Evolutionary conservation across 23 red algal species (phyloP), one percentile per base, ranked within the genome.

Genomic region (Gracilariopsis chorda): DNA sequence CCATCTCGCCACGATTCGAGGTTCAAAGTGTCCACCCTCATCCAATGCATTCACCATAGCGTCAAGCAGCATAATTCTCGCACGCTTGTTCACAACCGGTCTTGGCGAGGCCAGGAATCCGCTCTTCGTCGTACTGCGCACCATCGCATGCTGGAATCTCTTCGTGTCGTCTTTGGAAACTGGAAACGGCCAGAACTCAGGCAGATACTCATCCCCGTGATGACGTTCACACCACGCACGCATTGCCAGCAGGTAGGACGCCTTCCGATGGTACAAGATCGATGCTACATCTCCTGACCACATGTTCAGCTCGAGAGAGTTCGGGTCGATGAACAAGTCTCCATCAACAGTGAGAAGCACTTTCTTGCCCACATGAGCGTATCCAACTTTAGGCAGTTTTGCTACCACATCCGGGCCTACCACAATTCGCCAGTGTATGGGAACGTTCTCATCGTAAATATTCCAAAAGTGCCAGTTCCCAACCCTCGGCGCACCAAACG

Each of bases 261-360:
- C 93, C 63, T 95, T 95, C 21, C 93, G 79, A 47, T 95, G 93
- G 67, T 92, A 95, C 5, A 95, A 70, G 55, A 95, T 61, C 13
- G 82, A 87, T 33, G 93, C 87, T 25, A 85, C 77, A 51, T 95
- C 93, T 24, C 93, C 93, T 3, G 80, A 87, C 93, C 93, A 95
- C 73, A 95, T 77, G 80, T 95, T 95, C 16, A 95, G 67, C 67
- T 95, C 93, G 43, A 95, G 81, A 14, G 93, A 87, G 74, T 84
- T 95, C 19, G 93, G 93, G 59, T 95, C 93, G n/a, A 95, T 88
- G 63, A 95, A 95, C 41, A 95, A 82, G 33, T 95, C 93, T 12
- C 93, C 93, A 37, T 91, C 93, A 14, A 82, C 77, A 7, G 93
- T 95, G 35, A 95, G 19, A 10, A 95, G 93, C 20, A 95, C 93